Base-by-base conservation (phyloP, 2,329 filamentous ascomycete species). In the Colletotrichum filicis region DNA sequence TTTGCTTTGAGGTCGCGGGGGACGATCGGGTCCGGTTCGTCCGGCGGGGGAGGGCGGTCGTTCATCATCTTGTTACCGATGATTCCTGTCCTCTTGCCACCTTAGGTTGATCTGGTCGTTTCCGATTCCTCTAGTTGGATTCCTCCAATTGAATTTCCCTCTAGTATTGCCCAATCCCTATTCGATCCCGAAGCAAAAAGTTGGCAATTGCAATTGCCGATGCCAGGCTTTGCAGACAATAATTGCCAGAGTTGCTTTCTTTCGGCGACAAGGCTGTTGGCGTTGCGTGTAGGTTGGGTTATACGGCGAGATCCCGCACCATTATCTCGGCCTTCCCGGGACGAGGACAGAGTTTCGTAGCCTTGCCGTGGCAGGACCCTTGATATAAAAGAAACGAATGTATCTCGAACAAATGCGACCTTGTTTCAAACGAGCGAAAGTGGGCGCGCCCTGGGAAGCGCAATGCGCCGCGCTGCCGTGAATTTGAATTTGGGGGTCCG, bases 11-110 rank as follows among this genome's bases (percentile, higher is more conserved):
- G 30, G 16, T 73, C 70, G 46, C 49, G 60, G 55, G 70, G 66
- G 46, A 73, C 28, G 55, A 70, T 6, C 53, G 70, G 70, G 46
- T 70, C 60, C 32, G 70, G 66, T 12, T 73, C 70, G 60, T 70
- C 70, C 30, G 70, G 70, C 55, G 60, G 70, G 24, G 66, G 66
- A 26, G 70, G 70, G 46, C 58, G 63, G 32, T 65, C 59, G 70
- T 66, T 53, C 58, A 60, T 65, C 22, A 4, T 71, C 22, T 42
- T 28, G 4, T 35, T n/a, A n/a, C 37, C 35, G 37, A 49, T 7
- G 19, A 28, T 19, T 42, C 16, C 37, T 42, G 42, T 11, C 42
- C 60, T 24, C 5, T 46, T 61, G 58, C 35, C 22, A 5, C 35
- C 22, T 46, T 42, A 35, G 11, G 12, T 35, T 35, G 58, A 28